Evolutionary conservation across 2,329 filamentous ascomycete species (phyloP).

Genomic region (Verticillium klebahnii): DNA sequence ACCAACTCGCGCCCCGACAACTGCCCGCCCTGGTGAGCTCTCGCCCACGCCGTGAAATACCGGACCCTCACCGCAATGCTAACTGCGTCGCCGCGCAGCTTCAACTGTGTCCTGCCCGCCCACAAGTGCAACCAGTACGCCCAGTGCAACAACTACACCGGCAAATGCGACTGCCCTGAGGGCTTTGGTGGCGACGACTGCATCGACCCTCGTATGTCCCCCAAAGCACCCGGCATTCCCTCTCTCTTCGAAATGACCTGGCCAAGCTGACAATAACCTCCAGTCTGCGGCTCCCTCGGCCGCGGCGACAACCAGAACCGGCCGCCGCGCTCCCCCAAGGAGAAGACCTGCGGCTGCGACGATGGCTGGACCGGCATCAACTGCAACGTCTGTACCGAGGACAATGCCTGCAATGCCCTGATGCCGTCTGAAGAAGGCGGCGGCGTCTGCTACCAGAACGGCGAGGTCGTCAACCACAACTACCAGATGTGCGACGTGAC

Average conservation of each 20-base stretch:
- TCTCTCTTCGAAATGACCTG: not conserved
- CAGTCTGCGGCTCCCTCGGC: slow-evolving; percentile 81
- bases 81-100: slow-evolving; percentile 49
- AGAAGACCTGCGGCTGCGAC: slow-evolving; percentile 71
- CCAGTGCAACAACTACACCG: slow-evolving; percentile 81
- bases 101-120: slow-evolving; percentile 94
- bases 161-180: slow-evolving; percentile 86
- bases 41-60: slow-evolving; percentile 20
- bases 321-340: slow-evolving; percentile 60
- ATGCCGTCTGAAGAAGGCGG: slow-evolving; percentile 79
- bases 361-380: slow-evolving; percentile 96
- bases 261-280: slow-evolving; percentile 10
- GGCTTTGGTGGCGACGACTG: slow-evolving; percentile 96
- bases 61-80: not conserved
- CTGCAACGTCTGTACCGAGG: slow-evolving; percentile 87
- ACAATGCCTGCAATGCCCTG: slow-evolving; percentile 80
- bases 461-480: slow-evolving; percentile 87
- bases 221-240: not conserved
- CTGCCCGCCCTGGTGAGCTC: slow-evolving; percentile 69
- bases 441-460: slow-evolving; percentile 88
- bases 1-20: slow-evolving; percentile 69
- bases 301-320: slow-evolving; percentile 79
- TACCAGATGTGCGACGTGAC: slow-evolving; percentile 98
- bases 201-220: slow-evolving; percentile 63
- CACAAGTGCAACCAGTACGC: slow-evolving; percentile 91